These are phyloP conservation scores for Citrus reticulata DNA, from an alignment of 345 rosid species.

Conservation along the genomic window DNA sequence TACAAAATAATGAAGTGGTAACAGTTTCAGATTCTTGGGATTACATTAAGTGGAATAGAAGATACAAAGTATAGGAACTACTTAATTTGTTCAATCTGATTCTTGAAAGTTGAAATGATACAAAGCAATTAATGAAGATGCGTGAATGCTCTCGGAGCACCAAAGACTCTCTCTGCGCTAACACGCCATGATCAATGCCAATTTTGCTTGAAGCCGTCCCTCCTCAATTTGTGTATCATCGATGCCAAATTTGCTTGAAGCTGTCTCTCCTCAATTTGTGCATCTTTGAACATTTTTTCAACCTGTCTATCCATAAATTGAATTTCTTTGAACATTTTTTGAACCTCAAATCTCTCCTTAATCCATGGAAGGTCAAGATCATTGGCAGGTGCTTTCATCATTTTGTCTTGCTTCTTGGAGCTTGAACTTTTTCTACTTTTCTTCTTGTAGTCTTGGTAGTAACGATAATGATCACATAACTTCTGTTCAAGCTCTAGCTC, in stretches of 20 bases:
- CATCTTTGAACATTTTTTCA: neutral
- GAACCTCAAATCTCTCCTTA: neutral
- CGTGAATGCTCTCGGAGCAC: too few relatives aligned
- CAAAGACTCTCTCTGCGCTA: too few relatives aligned
- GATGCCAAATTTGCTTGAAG: neutral
- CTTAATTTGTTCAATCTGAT: too few relatives aligned
- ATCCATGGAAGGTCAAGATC: too few relatives aligned
- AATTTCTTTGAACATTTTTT: neutral
- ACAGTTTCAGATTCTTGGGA: neutral
- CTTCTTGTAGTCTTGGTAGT: too few relatives aligned
- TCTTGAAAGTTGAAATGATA: neutral
- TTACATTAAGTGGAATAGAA: neutral
- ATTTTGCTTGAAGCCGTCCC: neutral
- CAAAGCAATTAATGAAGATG: neutral
- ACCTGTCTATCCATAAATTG: neutral
- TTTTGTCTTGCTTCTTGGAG: too few relatives aligned
- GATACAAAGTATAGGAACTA: neutral
- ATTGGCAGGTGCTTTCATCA: too few relatives aligned
- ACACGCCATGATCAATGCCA: neutral
- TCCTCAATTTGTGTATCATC: neutral
- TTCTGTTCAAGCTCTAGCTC: too few relatives aligned
- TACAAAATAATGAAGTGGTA: too few relatives aligned
- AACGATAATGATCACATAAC: too few relatives aligned
- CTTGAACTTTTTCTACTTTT: too few relatives aligned
- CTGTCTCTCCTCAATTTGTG: neutral